Evolutionary conservation across 2,329 filamentous ascomycete species (phyloP).

Genomic region (Tolypocladium album): DNA sequence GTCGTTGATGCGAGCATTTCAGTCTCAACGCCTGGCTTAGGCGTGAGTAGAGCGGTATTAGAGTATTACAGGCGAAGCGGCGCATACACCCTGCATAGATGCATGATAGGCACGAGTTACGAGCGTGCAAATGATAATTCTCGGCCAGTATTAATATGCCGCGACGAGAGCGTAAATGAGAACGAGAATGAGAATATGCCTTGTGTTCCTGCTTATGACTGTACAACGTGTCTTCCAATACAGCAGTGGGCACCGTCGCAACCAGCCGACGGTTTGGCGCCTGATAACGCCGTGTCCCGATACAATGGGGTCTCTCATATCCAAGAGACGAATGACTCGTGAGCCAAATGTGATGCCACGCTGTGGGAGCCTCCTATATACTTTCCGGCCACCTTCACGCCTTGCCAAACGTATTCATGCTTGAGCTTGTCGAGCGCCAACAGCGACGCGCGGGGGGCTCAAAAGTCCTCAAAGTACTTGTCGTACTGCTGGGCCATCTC

Average conservation of each 20-base stretch:
- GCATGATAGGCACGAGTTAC: background rate
- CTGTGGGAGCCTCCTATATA: background rate
- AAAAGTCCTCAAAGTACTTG: constrained; percentile 62
- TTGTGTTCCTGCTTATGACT: background rate
- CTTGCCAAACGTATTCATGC: background rate
- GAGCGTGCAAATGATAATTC: background rate
- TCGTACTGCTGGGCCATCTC: constrained; percentile 63
- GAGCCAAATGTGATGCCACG: background rate
- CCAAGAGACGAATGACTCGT: background rate
- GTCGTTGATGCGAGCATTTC: background rate
- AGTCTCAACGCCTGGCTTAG: background rate
- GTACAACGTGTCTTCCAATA: background rate
- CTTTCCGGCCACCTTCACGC: background rate
- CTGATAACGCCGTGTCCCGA: background rate
- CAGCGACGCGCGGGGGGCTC: constrained; percentile 5
- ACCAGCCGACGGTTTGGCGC: background rate
- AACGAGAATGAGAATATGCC: background rate
- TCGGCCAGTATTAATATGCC: background rate
- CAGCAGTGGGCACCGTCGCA: background rate
- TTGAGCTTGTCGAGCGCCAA: too few species aligned
- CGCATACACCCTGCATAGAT: background rate
- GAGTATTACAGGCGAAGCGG: background rate
- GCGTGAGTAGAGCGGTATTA: background rate
- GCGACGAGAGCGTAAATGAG: background rate
- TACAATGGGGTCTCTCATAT: background rate